A percentile compares a stretch with the other conserved stretches of the same genome.
Conservation (phyloP, 1,284 basidiomycete species). For the Ceratobasidium theobromae region DNA sequence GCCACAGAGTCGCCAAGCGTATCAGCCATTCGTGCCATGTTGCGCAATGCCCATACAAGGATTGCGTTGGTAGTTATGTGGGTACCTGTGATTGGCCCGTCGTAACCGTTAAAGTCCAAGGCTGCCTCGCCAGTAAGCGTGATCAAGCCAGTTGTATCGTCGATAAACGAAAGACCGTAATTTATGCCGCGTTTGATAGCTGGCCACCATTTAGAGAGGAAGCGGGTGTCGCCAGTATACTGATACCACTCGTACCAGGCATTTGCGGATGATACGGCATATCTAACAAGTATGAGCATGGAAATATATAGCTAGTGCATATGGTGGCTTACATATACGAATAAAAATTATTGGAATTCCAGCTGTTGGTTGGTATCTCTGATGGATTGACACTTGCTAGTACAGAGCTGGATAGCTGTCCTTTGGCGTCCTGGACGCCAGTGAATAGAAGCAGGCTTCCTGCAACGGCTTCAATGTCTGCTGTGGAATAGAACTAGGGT, state of each 20-base stretch:
- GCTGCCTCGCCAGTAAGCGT: not conserved
- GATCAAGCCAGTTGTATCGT: not conserved
- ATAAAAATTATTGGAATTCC: not conserved
- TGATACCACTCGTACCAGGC: not conserved
- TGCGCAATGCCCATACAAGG: not conserved
- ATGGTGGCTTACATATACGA: not conserved
- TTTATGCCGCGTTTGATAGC: not conserved
- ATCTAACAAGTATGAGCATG: not conserved
- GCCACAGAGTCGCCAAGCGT: not conserved
- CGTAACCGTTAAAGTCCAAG: not conserved
- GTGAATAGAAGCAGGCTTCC: not conserved
- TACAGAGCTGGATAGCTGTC: not conserved
- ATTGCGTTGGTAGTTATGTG: not conserved
- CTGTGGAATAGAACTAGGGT: not conserved
- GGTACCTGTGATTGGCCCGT: not conserved
- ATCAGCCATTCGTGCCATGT: not conserved
- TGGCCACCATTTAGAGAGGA: not conserved
- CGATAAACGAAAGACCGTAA: not conserved
- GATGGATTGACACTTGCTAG: not conserved
- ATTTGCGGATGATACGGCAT: not conserved
- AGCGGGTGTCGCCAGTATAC: not conserved
- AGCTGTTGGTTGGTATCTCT: not conserved
- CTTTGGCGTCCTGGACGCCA: not conserved
- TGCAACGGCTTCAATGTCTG: not conserved
- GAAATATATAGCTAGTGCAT: not conserved